Base-by-base conservation (phyloP, 2,329 filamentous ascomycete genomes). In the Cladosporium sp. region DNA sequence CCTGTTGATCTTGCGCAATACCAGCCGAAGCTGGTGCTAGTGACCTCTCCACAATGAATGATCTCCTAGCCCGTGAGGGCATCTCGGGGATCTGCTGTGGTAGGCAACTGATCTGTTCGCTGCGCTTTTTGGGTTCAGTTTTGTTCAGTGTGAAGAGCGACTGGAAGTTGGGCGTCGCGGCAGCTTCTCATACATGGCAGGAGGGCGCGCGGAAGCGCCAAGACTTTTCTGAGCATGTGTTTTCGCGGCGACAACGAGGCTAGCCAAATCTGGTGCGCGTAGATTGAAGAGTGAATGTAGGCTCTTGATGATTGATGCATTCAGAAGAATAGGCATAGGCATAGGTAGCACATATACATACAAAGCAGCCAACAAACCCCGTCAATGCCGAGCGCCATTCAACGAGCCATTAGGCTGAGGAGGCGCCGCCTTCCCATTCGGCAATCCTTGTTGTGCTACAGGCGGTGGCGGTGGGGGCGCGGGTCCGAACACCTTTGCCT, bases 381-480 rank as follows among this genome's bases (percentile, higher is more conserved):
- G 44, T 59, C 48, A 62, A 59, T 64, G 61, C 58, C 60, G 61
- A 16, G 60, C 54, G 19, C 64, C 63, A 56, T 66, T 66, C 48
- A 65, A 56, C 50, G 54, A 32, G 22, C 54, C 56, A 28, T 55
- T 58, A 8, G 46, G 37, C 51, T 55, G 55, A 19, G 49, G 52
- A 14, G 46, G 44, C 40, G 14, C 32, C 35, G 31, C 19, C 31
- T 41, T 50, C 9, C 64, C 63, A 54, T 66, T 62, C 14, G 55
- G 56, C 53, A 59, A 58, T 14, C 73, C 44, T 34, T 53, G 43
- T 34, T 42, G 41, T 48, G 43, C 40, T 45, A 48, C 62, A 35
- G 77, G 71, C 37, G 74, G 74, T 9, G 76, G 76, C 9, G 77
- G 77, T 14, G 76, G 77, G 22, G 76, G 76, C 18, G 75, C 74